Conservation (phyloP, 1,284 basidiomycete species). For the Ustilago shanxiensis region DNA sequence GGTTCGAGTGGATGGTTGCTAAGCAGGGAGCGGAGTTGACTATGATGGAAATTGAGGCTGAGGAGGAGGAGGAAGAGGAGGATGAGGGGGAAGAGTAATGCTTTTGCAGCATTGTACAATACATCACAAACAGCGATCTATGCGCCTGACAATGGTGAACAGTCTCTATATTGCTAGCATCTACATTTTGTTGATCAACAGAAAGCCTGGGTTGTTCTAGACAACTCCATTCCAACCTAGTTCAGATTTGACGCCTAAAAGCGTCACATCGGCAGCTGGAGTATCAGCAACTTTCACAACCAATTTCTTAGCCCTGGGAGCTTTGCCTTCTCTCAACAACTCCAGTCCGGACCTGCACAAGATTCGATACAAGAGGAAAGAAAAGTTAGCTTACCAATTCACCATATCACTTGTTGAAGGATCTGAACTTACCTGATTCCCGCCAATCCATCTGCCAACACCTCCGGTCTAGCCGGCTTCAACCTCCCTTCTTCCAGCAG, state of each 20-base stretch:
- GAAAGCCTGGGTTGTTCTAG: conserved; percentile 7
- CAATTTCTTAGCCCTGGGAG: conserved; percentile 60
- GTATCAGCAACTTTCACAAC: conserved; percentile 56
- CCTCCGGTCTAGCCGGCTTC: conserved; percentile 38
- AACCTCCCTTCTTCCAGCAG: conserved; percentile 30
- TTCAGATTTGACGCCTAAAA: conserved; percentile 54
- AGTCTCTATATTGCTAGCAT: background rate
- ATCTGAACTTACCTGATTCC: conserved; percentile 46
- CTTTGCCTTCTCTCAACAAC: conserved; percentile 50
- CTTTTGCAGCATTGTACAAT: background rate
- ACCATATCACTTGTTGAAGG: background rate
- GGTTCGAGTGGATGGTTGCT: conserved; percentile 61
- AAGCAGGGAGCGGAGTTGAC: conserved; percentile 52
- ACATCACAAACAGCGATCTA: background rate
- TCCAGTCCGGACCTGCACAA: conserved; percentile 50
- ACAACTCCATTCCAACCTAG: conserved; percentile 61
- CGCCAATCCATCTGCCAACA: conserved; percentile 58
- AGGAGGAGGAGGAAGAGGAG: conserved; percentile 13
- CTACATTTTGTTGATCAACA: background rate
- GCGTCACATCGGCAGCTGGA: conserved; percentile 55
- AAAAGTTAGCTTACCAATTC: background rate
- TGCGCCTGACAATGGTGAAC: too few relatives aligned
- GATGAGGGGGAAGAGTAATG: background rate
- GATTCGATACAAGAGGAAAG: background rate
- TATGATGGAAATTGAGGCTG: conserved; percentile 8